A percentile compares a stretch with the other conserved stretches of the same genome.
Conservation (phyloP, 371 early-diverging fungal genomes). For the Mortierella sp. region DNA sequence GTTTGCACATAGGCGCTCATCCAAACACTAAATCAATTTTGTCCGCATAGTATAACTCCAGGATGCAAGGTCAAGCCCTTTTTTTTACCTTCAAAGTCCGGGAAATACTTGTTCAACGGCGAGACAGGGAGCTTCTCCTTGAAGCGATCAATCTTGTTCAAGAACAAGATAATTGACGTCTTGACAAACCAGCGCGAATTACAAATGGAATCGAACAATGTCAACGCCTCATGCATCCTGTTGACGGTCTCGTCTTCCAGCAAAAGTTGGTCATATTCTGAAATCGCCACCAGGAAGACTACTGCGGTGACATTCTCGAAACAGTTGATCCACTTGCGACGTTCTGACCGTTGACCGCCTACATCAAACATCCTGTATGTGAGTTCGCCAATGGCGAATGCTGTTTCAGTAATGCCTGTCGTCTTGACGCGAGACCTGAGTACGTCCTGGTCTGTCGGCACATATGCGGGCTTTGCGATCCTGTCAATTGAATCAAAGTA, state of each 20-base stretch:
- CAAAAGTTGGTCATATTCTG: conserved; percentile 97
- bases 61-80: no score
- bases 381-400: conserved; percentile 87
- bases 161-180: conserved; percentile 94
- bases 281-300: conserved; percentile 94
- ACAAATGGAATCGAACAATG: conserved; percentile 96
- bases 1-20: neutral
- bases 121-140: conserved; percentile 87
- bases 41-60: neutral
- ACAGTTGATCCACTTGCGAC: conserved; percentile 97
- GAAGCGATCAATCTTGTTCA: conserved; percentile 98
- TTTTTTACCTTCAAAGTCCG: conserved; percentile 80
- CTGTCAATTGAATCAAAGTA: conserved; percentile 96
- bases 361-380: conserved; percentile 96
- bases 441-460: conserved; percentile 94
- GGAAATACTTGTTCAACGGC: conserved; percentile 87
- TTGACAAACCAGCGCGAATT: conserved; percentile 95
- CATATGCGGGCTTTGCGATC: conserved; percentile 82
- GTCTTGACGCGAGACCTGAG: conserved; percentile 91
- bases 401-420: conserved; percentile 93
- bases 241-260: conserved; percentile 97
- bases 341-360: conserved; percentile 94
- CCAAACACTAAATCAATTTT: neutral
- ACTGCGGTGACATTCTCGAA: conserved; percentile 97
- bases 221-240: conserved; percentile 96